Evolutionary conservation across 306 rosid species (phyloP), one percentile per base, ranked within the genome.

Genomic region (Sicyos baderoa): DNA sequence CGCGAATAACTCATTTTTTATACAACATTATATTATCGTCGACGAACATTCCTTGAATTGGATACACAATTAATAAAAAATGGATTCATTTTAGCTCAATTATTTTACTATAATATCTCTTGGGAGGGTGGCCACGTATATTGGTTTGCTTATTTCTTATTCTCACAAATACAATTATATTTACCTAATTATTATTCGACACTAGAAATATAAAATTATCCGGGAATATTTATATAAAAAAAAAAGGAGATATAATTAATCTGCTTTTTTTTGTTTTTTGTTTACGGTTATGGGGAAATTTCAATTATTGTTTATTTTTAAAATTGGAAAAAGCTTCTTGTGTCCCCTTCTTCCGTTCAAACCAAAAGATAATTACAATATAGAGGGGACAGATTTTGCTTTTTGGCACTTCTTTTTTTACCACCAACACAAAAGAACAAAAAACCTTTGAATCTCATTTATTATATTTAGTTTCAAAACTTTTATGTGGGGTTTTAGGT

Each of bases 11-110:
- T 37, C 0, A 37, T 37, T 37, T 37, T 37, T 1, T 37, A 0
- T 37, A 32, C 17, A 17, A 37, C 40, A 40, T n/a, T n/a, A n/a
- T 44, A 64, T 42, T 44, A 64, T 64, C 12, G 4, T 3, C 7
- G 37, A 67, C 56, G 72, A 67, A 67, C 72, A 67, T 67, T 67
- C 56, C 23, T 13, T 64, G 35, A 44, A 66, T 44, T 64, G 19
- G 71, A 47, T 14, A 45, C 37, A 32, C 37, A 44, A 47, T 44
- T 65, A 60, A 29, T 9, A 22, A 14, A 27, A 62, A 29, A 9
- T 22, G 37, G 2, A 60, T 63, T 11, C 0, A 1, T 21, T 19
- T 12, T 52, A 12, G 11, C 5, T 0, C 11, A 17, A 10, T 64
- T 42, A 64, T 44, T 32, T 32, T 32, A 32, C 37, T 32, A 2